Percentiles rank a stretch among this genome's conserved stretches.
phyloP scores from a whole-genome alignment of 2,329 filamentous ascomycete species.

The Onygenales sp. region DNA sequence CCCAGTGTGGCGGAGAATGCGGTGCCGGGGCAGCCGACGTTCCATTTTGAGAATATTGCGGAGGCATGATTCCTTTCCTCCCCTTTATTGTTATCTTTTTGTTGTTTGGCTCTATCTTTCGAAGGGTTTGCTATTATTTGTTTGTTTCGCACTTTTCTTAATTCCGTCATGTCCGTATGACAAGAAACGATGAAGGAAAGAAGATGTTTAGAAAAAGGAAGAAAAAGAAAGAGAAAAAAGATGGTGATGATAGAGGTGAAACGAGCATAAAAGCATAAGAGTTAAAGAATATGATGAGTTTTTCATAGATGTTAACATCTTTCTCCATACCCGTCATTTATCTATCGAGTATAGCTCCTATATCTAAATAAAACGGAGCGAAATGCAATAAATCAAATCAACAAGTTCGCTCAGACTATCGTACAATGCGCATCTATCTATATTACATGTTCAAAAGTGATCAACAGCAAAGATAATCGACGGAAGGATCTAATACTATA shows the following conservation, averaged over 20 bases:
- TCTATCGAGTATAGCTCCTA: background rate
- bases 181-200: background rate
- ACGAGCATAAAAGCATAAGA: background rate
- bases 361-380: no score
- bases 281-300: background rate
- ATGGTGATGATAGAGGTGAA: background rate
- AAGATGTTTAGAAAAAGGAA: background rate
- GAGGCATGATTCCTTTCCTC: conserved; percentile 6
- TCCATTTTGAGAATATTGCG: conserved; percentile 71
- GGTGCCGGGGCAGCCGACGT: conserved; percentile 72
- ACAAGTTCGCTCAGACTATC: no score
- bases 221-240: background rate
- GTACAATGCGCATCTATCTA: no score
- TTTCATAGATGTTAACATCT: background rate
- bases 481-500: no score
- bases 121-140: background rate
- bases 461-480: no score
- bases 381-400: no score
- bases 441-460: no score
- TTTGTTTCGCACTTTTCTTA: background rate
- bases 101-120: background rate
- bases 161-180: background rate
- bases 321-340: background rate
- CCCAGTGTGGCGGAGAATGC: conserved; percentile 59
- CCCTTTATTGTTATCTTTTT: background rate